A percentile compares a stretch with the other conserved stretches of the same genome.
Conservation (phyloP, 306 rosid genomes). For the Inga leiocalycina region DNA sequence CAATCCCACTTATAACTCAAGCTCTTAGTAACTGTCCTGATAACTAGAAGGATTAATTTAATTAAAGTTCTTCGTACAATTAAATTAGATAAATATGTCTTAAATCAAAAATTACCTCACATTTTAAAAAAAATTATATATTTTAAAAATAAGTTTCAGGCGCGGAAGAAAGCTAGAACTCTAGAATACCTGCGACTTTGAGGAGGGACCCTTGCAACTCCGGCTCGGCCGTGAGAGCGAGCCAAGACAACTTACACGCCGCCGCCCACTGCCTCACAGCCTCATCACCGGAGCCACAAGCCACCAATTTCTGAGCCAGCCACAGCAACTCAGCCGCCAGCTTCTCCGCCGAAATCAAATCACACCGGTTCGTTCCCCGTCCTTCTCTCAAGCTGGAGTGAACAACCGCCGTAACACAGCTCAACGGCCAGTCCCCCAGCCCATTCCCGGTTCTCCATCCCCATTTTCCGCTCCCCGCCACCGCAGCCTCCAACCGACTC, state of each 20-base stretch:
- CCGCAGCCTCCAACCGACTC: constrained; percentile 47
- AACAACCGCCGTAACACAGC: constrained; percentile 33
- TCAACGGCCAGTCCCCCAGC: constrained; percentile 25
- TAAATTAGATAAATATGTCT: no score
- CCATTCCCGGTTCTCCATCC: constrained; percentile 10
- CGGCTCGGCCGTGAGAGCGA: constrained; percentile 67
- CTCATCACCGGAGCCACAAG: constrained; percentile 56
- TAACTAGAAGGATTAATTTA: no score
- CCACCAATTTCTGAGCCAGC: constrained; percentile 68
- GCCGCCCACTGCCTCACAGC: constrained; percentile 58
- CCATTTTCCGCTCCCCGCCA: neutral
- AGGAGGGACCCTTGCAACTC: constrained; percentile 64
- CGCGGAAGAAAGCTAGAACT: neutral
- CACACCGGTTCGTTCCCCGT: constrained; percentile 15
- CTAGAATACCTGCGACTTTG: constrained; percentile 57
- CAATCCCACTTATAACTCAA: no score
- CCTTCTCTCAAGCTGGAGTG: neutral
- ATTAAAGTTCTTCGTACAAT: no score
- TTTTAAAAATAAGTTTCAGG: neutral
- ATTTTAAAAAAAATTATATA: neutral
- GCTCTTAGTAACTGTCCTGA: no score
- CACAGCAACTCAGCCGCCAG: constrained; percentile 69
- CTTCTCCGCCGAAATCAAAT: constrained; percentile 56
- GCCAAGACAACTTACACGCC: constrained; percentile 57
- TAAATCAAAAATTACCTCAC: no score